phyloP scores from a whole-genome alignment of 2,329 filamentous ascomycete genomes.

The Pestalotiopsis sp. region DNA sequence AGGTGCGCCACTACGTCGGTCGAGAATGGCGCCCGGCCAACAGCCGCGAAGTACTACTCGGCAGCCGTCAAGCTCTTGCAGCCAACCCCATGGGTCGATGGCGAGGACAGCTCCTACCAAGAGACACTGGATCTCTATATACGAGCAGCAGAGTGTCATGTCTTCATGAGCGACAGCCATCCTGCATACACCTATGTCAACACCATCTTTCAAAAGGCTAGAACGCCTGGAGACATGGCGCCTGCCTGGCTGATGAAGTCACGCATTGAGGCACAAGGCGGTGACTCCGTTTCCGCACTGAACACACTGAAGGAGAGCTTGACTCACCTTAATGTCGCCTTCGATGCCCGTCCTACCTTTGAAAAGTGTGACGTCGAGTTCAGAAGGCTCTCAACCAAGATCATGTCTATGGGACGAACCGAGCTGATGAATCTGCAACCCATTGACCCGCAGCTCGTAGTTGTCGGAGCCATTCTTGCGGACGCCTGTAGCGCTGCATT shows the following conservation, averaged over 20 bases:
- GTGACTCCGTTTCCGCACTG: constrained; percentile 72
- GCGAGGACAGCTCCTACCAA: constrained; percentile 76
- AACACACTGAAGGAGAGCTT: constrained; percentile 72
- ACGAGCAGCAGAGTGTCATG: constrained; percentile 79
- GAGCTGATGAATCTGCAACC: constrained; percentile 45
- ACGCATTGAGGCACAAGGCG: constrained; percentile 74
- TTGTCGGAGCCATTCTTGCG: constrained; percentile 69
- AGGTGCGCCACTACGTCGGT: constrained; percentile 78
- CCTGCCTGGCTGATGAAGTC: constrained; percentile 84
- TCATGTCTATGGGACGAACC: constrained; percentile 58
- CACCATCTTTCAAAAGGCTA: constrained; percentile 71
- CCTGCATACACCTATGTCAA: constrained; percentile 70
- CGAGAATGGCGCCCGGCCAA: constrained; percentile 81
- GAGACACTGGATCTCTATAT: constrained; percentile 83
- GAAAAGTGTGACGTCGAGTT: constrained; percentile 81
- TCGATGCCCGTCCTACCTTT: constrained; percentile 69
- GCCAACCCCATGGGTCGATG: constrained; percentile 74
- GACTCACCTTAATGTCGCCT: constrained; percentile 65
- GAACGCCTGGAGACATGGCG: constrained; percentile 76
- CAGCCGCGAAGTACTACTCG: constrained; percentile 80
- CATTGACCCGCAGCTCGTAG: constrained; percentile 58
- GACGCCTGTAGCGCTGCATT: constrained; percentile 72
- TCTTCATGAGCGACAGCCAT: constrained; percentile 73
- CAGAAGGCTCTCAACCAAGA: constrained; percentile 58
- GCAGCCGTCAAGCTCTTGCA: constrained; percentile 80